Evolutionary conservation across 2,329 filamentous ascomycete genomes (phyloP).

Genomic region (Paecilomyces sp.): DNA sequence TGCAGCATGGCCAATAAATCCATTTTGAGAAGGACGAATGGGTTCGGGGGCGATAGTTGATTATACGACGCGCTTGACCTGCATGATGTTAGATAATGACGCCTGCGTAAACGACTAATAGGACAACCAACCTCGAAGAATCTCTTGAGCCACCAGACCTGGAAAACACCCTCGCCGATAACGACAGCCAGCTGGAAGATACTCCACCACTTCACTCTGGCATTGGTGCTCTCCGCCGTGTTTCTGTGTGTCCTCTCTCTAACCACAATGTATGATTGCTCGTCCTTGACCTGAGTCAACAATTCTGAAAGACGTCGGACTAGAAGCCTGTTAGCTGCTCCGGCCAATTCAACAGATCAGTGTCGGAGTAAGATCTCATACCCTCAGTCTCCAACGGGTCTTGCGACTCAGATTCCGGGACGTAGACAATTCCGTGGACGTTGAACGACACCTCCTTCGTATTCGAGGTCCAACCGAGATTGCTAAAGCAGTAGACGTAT

Average conservation of each 20-base stretch:
- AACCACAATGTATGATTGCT: slow-evolving; percentile 93
- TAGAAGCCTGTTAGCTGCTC: slow-evolving; percentile 27
- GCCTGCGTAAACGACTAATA: neutral
- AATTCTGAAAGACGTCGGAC: slow-evolving; percentile 79
- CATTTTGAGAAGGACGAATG: neutral
- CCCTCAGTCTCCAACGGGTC: slow-evolving; percentile 90
- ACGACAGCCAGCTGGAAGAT: slow-evolving; percentile 89
- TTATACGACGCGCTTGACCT: slow-evolving; percentile 44
- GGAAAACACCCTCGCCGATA: slow-evolving; percentile 87
- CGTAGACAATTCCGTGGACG: slow-evolving; percentile 96
- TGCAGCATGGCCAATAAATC: neutral
- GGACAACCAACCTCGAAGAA: slow-evolving; percentile 74
- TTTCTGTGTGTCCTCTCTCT: slow-evolving; percentile 95
- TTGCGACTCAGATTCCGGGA: slow-evolving; percentile 76
- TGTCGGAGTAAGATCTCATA: slow-evolving; percentile 34
- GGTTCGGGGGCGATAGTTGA: neutral
- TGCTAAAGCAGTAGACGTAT: slow-evolving; percentile 97
- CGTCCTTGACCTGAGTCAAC: slow-evolving; percentile 88
- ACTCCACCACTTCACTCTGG: slow-evolving; percentile 99
- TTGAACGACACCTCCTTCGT: slow-evolving; percentile 99
- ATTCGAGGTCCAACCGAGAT: slow-evolving; percentile 93
- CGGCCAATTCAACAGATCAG: neutral
- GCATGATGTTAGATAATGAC: slow-evolving; percentile 7
- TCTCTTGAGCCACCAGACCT: slow-evolving; percentile 98
- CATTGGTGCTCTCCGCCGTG: slow-evolving; percentile 97